Evolutionary conservation across 768 basidiomycete genomes (phyloP).

Genomic region (Leucosporidium creatinivorum): DNA sequence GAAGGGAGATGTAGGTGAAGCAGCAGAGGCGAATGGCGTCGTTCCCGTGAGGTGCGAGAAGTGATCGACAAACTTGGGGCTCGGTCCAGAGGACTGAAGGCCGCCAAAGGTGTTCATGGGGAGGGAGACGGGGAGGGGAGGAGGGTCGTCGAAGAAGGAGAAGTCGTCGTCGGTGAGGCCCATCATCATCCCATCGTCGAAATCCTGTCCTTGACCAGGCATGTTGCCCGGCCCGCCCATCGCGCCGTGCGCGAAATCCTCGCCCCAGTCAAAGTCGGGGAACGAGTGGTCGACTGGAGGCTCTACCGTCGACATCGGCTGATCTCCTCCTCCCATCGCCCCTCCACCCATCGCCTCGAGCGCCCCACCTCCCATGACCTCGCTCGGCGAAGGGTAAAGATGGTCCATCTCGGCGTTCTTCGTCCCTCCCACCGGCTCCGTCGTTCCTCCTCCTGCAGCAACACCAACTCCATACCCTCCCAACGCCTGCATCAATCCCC

Average conservation of each 20-base stretch:
- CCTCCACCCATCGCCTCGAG: not conserved
- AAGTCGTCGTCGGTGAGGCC: constrained; percentile 32
- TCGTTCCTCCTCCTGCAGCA: not conserved
- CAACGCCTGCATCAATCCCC: not conserved
- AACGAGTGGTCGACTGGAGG: constrained; percentile 15
- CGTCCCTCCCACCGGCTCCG: not conserved
- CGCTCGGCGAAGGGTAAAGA: not conserved
- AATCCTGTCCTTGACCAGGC: not conserved
- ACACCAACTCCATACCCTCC: not conserved
- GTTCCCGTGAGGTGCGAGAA: constrained; percentile 11
- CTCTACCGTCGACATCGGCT: constrained; percentile 3
- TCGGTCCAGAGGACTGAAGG: constrained; percentile 4
- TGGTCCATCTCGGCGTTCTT: constrained; percentile 7
- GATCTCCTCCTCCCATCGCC: not conserved
- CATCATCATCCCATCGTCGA: constrained; percentile 27
- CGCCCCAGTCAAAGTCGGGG: constrained; percentile 28
- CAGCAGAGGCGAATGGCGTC: not conserved
- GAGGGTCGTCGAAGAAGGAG: constrained; percentile 29
- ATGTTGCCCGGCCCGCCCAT: not conserved
- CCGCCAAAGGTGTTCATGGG: not conserved
- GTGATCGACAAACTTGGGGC: constrained; percentile 25
- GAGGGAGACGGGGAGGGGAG: not conserved
- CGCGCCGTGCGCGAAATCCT: constrained; percentile 13
- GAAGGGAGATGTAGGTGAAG: constrained; percentile 3
- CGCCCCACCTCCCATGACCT: not conserved